These are phyloP conservation scores for Dipodascus albidus DNA, from an alignment of 805 yeast species.

Conservation along the genomic window DNA sequence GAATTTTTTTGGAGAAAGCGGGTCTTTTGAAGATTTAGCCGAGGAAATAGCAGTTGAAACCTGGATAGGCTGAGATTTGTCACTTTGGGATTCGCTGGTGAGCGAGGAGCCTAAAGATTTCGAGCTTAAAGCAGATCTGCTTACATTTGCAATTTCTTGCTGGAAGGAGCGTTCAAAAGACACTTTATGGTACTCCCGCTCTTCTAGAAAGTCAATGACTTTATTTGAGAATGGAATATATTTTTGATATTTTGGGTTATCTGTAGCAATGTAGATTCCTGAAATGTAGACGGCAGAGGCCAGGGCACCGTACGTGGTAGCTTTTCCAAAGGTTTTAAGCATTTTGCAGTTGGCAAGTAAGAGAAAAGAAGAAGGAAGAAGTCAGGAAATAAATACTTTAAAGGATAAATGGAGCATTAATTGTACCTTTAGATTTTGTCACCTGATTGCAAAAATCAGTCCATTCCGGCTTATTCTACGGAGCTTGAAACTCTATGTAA, in stretches of 20 bases:
- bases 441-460: too few relatives aligned
- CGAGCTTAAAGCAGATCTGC: neutral
- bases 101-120: neutral
- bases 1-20: constrained; percentile 11
- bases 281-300: neutral
- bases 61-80: neutral
- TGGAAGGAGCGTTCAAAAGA: neutral
- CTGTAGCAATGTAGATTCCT: neutral
- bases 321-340: neutral
- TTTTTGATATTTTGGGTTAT: constrained; percentile 6
- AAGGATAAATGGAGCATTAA: too few relatives aligned
- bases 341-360: neutral
- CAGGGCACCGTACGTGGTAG: neutral
- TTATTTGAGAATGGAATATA: constrained; percentile 12
- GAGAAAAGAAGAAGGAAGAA: neutral
- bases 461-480: too few relatives aligned
- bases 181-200: constrained; percentile 7
- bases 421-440: too few relatives aligned
- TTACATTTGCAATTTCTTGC: neutral
- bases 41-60: neutral
- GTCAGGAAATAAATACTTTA: too few relatives aligned
- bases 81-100: neutral
- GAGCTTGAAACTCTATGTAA: too few relatives aligned
- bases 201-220: constrained; percentile 14
- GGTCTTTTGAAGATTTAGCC: constrained; percentile 4